phyloP scores from a whole-genome alignment of 495 filamentous ascomycete genomes.

The Aspergillus panamensis region DNA sequence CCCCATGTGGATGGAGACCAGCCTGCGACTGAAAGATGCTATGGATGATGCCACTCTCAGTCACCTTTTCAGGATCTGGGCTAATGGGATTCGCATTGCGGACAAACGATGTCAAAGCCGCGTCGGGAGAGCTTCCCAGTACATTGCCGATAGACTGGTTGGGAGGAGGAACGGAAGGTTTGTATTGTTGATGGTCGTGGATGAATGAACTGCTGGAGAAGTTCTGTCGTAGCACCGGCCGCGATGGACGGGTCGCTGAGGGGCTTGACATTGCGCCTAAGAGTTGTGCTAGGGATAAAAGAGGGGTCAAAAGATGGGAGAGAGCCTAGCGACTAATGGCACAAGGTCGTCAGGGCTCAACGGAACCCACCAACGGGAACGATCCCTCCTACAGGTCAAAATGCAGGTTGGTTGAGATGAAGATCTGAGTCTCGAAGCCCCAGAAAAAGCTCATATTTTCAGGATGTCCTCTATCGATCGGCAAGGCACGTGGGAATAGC shows the following conservation, averaged over 20 bases:
- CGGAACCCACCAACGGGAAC: slow-evolving; percentile 13
- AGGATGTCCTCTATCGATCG: slow-evolving; percentile 10
- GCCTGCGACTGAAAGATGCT: slow-evolving; percentile 41
- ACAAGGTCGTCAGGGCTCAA: slow-evolving; percentile 12
- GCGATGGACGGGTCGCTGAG: slow-evolving; percentile 28
- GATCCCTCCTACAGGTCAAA: slow-evolving; percentile 10
- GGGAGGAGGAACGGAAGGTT: slow-evolving; percentile 47
- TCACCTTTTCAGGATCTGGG: slow-evolving; percentile 42
- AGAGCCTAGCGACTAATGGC: not conserved
- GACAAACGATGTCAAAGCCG: slow-evolving; percentile 21
- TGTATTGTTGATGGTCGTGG: slow-evolving; percentile 72
- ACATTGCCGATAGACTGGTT: slow-evolving; percentile 45
- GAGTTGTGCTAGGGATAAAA: not conserved
- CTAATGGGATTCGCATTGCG: slow-evolving; percentile 41
- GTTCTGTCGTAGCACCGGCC: slow-evolving; percentile 42
- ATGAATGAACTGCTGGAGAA: slow-evolving; percentile 69
- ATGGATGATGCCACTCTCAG: slow-evolving; percentile 44
- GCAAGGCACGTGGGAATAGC: slow-evolving; percentile 15
- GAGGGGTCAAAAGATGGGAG: not conserved
- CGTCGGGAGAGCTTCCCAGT: slow-evolving; percentile 27
- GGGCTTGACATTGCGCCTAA: slow-evolving; percentile 32
- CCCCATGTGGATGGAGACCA: slow-evolving; percentile 37
- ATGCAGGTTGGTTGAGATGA: slow-evolving; percentile 1
- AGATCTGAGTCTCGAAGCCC: not conserved
- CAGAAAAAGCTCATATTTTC: slow-evolving; percentile 2